Conservation (phyloP, 2,329 filamentous ascomycete species). For the Ophiocordyceps australis region DNA sequence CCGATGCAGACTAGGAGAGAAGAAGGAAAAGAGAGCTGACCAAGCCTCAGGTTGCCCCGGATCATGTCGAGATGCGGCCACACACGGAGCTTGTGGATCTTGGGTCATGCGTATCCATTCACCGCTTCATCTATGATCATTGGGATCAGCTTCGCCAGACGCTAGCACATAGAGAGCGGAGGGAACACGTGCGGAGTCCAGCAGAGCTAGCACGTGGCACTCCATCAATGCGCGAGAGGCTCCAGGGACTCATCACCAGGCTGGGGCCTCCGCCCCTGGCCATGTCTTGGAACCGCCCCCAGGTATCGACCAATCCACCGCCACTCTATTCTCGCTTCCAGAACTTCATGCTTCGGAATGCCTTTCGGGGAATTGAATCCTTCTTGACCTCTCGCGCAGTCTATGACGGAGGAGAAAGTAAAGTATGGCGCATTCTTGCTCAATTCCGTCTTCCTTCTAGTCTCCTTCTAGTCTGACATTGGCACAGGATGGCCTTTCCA, state of each 20-base stretch:
- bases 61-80: constrained; percentile 19
- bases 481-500: constrained; percentile 42
- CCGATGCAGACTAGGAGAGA: too few species aligned
- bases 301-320: constrained; percentile 43
- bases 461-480: neutral
- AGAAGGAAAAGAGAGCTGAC: too few species aligned
- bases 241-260: constrained; percentile 44
- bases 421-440: constrained; percentile 18
- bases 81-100: constrained; percentile 43
- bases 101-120: constrained; percentile 50
- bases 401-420: constrained; percentile 54
- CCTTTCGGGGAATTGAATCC: constrained; percentile 45
- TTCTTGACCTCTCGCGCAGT: constrained; percentile 46
- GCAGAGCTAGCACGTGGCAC: constrained; percentile 31
- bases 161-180: constrained; percentile 38
- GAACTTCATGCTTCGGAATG: constrained; percentile 55
- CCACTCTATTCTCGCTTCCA: constrained; percentile 51
- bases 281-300: constrained; percentile 50
- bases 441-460: neutral
- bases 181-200: constrained; percentile 35
- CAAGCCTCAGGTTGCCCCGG: constrained; percentile 23
- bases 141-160: constrained; percentile 53
- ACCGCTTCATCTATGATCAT: constrained; percentile 52
- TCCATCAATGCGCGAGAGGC: constrained; percentile 38
- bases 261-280: constrained; percentile 49